Percentiles rank a stretch among this genome's conserved stretches.
Conservation (phyloP, 176 grass and related monocot species). For the Aegilops umbellulata region DNA sequence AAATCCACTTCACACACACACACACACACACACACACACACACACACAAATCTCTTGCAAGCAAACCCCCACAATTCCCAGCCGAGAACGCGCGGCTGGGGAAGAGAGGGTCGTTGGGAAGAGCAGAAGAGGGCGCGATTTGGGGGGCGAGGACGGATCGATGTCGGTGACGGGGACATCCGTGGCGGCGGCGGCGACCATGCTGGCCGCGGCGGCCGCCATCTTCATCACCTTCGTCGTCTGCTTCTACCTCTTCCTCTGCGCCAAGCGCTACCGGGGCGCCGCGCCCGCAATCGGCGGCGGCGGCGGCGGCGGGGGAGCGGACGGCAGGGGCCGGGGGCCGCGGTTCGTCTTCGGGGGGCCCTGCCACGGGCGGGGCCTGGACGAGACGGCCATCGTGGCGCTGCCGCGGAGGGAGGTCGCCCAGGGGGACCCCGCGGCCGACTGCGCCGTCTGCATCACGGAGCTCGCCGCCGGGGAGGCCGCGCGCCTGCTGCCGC, state of each 20-base stretch:
- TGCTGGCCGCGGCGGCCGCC: constrained; percentile 48
- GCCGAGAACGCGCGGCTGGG: constrained; percentile 25
- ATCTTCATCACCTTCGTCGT: constrained; percentile 72
- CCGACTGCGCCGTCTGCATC: constrained; percentile 75
- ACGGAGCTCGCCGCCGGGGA: constrained; percentile 55
- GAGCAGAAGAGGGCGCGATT: background rate
- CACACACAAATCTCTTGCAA: background rate
- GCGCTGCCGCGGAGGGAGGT: constrained; percentile 31
- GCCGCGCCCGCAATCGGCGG: constrained; percentile 40
- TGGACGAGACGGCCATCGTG: constrained; percentile 39
- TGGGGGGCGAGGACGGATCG: background rate
- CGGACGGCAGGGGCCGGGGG: background rate
- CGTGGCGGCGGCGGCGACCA: constrained; percentile 40
- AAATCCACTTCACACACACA: background rate
- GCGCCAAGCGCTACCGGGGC: constrained; percentile 55
- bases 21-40: background rate
- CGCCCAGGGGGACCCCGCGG: background rate
- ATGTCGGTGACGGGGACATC: constrained; percentile 47
- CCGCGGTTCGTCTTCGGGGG: constrained; percentile 36
- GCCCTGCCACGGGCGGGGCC: constrained; percentile 21
- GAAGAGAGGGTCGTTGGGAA: background rate
- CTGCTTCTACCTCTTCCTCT: constrained; percentile 71
- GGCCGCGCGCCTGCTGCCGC: constrained; percentile 48
- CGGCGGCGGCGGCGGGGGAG: background rate
- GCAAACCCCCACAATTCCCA: background rate